These are phyloP conservation scores for Pseudonitzschia multistriata DNA, from an alignment of 108 stramenopile species.

Conservation along the genomic window DNA sequence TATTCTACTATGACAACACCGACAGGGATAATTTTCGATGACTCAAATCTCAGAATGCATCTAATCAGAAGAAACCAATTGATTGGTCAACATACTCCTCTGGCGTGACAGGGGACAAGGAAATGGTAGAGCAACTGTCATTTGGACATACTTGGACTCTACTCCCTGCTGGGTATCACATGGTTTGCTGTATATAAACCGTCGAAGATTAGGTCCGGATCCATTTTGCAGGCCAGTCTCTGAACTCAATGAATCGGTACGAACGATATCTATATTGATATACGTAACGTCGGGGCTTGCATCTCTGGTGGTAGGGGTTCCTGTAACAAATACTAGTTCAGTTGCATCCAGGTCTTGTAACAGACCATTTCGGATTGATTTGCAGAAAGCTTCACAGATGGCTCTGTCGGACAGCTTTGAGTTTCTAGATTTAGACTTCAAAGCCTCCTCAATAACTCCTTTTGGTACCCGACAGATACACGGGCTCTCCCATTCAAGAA, in stretches of 20 bases:
- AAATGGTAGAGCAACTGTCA: constrained; percentile 70
- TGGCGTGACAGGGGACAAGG: constrained; percentile 80
- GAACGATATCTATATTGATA: constrained; percentile 41
- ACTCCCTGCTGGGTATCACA: constrained; percentile 30
- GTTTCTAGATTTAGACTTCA: constrained; percentile 6
- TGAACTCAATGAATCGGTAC: constrained; percentile 7
- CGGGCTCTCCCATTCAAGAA: constrained; percentile 70
- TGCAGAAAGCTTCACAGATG: constrained; percentile 53
- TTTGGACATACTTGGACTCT: constrained; percentile 49
- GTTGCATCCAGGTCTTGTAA: constrained; percentile 28
- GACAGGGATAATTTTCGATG: background rate
- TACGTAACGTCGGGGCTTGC: constrained; percentile 24
- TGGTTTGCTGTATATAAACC: constrained; percentile 25
- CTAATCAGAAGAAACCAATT: constrained; percentile 18
- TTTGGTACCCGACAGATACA: constrained; percentile 76
- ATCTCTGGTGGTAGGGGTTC: constrained; percentile 18
- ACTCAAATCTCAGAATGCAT: background rate
- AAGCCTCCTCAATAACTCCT: constrained; percentile 35
- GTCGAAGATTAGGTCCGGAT: constrained; percentile 11
- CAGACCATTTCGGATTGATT: constrained; percentile 50
- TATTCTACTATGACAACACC: too few species aligned
- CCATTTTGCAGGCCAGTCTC: constrained; percentile 10
- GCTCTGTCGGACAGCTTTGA: constrained; percentile 42
- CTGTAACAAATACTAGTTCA: constrained; percentile 25
- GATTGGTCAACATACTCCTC: constrained; percentile 54